Conservation (phyloP, 441 rosid species). For the Euphorbia schlechtendalii region DNA sequence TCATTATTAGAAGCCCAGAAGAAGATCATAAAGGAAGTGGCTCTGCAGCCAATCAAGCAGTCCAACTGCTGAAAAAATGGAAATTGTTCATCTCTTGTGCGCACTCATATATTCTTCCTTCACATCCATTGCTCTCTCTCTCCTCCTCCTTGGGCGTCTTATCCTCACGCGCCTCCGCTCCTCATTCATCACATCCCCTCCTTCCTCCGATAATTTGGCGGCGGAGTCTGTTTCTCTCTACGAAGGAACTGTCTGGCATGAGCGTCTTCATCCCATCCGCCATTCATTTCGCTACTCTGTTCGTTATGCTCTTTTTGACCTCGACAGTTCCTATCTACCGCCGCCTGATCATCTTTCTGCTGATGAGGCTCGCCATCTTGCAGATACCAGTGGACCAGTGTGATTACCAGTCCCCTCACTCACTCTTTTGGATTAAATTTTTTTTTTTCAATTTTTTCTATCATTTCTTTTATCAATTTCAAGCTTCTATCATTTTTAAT, state of each 20-base stretch:
- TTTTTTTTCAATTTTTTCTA: neutral
- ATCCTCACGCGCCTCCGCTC: conserved; percentile 31
- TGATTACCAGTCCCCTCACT: conserved; percentile 15
- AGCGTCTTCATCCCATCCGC: conserved; percentile 69
- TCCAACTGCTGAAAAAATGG: conserved; percentile 29
- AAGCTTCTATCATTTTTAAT: neutral
- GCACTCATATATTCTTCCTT: conserved; percentile 38
- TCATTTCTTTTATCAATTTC: neutral
- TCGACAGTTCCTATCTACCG: conserved; percentile 32
- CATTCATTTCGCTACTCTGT: conserved; percentile 65
- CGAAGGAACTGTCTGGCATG: conserved; percentile 82
- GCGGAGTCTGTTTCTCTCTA: conserved; percentile 33
- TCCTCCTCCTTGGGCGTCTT: conserved; percentile 29
- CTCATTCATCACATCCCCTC: conserved; percentile 5
- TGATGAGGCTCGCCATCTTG: conserved; percentile 48
- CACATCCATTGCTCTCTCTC: conserved; percentile 44
- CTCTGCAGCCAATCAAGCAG: neutral
- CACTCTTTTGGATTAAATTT: neutral
- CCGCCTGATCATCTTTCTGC: conserved; percentile 68
- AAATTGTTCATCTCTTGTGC: conserved; percentile 40
- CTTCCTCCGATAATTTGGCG: conserved; percentile 10
- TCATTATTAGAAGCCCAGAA: neutral
- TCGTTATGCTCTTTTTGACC: conserved; percentile 78
- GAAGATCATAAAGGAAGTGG: neutral
- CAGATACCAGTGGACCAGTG: conserved; percentile 64